Percentiles rank a stretch among this genome's conserved stretches.
phyloP scores from a whole-genome alignment of 202 grass and related monocot species.

The Alloteropsis angusta region DNA sequence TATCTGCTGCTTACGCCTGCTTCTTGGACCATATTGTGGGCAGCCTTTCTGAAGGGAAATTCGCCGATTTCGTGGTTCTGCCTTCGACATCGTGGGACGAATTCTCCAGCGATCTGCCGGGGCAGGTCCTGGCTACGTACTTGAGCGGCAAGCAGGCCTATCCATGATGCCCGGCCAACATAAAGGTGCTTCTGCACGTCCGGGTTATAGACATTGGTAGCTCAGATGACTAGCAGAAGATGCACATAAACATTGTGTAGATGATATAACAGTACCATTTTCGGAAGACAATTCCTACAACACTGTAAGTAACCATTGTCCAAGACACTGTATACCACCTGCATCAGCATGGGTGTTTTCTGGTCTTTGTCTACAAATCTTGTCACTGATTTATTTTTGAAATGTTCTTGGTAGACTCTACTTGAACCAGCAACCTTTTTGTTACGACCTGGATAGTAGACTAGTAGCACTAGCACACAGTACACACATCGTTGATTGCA shows the following conservation, averaged over 20 bases:
- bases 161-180: conserved; percentile 16
- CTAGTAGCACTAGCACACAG: background rate
- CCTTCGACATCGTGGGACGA: conserved; percentile 65
- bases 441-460: background rate
- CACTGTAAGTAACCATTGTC: no score
- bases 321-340: no score
- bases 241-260: no score
- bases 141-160: conserved; percentile 69
- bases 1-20: conserved; percentile 69
- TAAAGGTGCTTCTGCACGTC: background rate
- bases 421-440: background rate
- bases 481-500: background rate
- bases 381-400: background rate
- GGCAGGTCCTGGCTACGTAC: conserved; percentile 52
- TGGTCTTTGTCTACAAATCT: background rate
- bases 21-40: conserved; percentile 68
- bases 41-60: conserved; percentile 66
- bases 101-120: conserved; percentile 30
- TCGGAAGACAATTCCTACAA: no score
- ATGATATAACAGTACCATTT: no score
- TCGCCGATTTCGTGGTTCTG: conserved; percentile 79
- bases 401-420: background rate
- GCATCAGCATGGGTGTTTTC: background rate
- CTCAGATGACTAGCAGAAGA: no score
- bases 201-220: no score